Evolutionary conservation across 495 filamentous ascomycete genomes (phyloP).

Genomic region (Aspergillus ellipticus): DNA sequence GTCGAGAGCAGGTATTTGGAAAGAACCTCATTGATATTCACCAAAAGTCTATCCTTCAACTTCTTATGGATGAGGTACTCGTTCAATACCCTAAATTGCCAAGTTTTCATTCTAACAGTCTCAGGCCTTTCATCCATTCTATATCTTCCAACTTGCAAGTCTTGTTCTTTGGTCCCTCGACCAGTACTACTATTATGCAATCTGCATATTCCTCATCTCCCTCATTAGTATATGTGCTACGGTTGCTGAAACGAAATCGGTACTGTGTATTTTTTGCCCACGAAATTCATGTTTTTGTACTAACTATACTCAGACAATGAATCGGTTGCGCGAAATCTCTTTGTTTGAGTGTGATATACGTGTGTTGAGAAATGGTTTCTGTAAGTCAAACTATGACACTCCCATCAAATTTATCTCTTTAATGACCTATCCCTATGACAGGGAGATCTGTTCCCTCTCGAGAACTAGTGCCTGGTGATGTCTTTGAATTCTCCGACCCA

Average conservation of each 20-base stretch:
- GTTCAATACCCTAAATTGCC: not conserved
- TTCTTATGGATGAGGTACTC: conserved; percentile 85
- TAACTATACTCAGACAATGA: conserved; percentile 69
- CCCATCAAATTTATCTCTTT: not conserved
- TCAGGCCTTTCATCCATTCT: conserved; percentile 94
- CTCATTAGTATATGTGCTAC: conserved; percentile 86
- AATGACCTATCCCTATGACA: conserved; percentile 25
- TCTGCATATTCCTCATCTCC: conserved; percentile 94
- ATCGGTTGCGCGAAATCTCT: conserved; percentile 83
- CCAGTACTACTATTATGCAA: conserved; percentile 95
- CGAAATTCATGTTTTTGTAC: not conserved
- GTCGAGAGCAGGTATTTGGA: conserved; percentile 82
- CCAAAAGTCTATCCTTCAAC: conserved; percentile 74
- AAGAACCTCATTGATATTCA: conserved; percentile 86
- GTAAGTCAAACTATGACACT: conserved; percentile 47
- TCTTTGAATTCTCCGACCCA: conserved; percentile 96
- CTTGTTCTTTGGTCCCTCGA: conserved; percentile 92
- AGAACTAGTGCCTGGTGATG: conserved; percentile 91
- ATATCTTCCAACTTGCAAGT: conserved; percentile 96
- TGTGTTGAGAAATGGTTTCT: conserved; percentile 91
- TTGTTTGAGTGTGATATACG: conserved; percentile 92
- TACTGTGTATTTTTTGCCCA: conserved; percentile 31
- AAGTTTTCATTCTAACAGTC: conserved; percentile 15
- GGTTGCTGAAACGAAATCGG: conserved; percentile 82
- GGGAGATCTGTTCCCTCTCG: conserved; percentile 82